Base-by-base conservation (phyloP, 2,329 filamentous ascomycete genomes). In the Ascochyta lentis region DNA sequence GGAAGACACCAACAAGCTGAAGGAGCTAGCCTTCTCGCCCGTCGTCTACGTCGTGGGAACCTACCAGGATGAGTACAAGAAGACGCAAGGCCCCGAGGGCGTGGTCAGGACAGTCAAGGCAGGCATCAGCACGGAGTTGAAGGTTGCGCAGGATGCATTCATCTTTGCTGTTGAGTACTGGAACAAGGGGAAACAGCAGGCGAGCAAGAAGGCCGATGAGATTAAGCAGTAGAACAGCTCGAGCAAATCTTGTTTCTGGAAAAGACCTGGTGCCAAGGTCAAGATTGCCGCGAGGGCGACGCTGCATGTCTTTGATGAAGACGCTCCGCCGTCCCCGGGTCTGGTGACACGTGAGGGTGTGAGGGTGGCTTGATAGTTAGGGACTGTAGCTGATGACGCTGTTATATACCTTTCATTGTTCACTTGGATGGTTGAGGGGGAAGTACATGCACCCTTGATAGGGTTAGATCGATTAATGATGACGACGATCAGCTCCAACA, bases 1-100 rank as follows among this genome's bases (percentile, higher is more conserved):
- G 73, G 77, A 82, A 61, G 77, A 82, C 60, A 82, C 80, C 1
- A 59, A 66, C 54, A 80, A 77, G 60, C 66, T 78, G 48, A 75
- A 72, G 66, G 66, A 70, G 54, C 61, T 69, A 22, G 74, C 70
- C 0, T 64, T 64, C 49, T 56, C 71, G 29, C 75, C 75, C 22
- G 70, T 69, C 61, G 64, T 69, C 44, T 77, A 78, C 53, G 51
- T 78, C 2, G 54, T 73, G 34, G 61, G 61, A 29, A 76, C 75
- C 6, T 78, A 70, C 67, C 59, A 74, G 27, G 70, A 76, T 42
- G 73, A 77, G 67, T 76, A 77, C 64, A 66, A 64, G 54, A 77
- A 77, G 70, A 76, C 73, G 13, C 61, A 64, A 31, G 72, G 73
- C 16, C 60, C 72, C 3, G 67, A 74, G 16, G 73, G 73, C 10